Evolutionary conservation across 371 early-diverging fungal species (phyloP).

Genomic region (Nosema muscidifuracis): DNA sequence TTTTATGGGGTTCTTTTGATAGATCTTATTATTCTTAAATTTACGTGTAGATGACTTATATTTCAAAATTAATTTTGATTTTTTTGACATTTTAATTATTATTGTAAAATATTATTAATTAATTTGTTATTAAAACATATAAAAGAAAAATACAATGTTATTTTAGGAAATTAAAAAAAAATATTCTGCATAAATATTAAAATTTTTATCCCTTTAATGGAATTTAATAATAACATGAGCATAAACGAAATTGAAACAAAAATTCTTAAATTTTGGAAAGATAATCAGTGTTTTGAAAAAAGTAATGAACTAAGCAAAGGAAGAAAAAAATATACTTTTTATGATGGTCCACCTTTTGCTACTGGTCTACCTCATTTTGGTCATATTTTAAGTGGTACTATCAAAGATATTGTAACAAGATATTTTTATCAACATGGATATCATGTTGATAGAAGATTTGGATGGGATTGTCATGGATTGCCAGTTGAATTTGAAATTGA

Average conservation of each 20-base stretch:
- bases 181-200: too few relatives aligned
- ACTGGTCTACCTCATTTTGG: conserved; percentile 99
- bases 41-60: too few relatives aligned
- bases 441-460: conserved; percentile 93
- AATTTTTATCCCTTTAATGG: conserved; percentile 28
- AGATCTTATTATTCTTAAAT: too few relatives aligned
- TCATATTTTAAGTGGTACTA: conserved; percentile 96
- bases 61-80: too few relatives aligned
- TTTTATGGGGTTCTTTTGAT: too few relatives aligned
- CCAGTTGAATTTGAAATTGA: conserved; percentile 99
- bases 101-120: too few relatives aligned
- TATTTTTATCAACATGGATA: conserved; percentile 92
- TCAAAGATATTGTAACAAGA: conserved; percentile 98
- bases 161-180: too few relatives aligned
- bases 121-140: too few relatives aligned
- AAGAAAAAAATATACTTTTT: conserved; percentile 67
- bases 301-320: conserved; percentile 73
- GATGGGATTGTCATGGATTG: conserved; percentile 99
- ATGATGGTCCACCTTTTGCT: conserved; percentile 99
- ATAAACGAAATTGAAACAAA: conserved; percentile 75
- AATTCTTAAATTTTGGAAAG: conserved; percentile 85
- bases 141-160: too few relatives aligned
- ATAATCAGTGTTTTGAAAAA: conserved; percentile 90
- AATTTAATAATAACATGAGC: conserved; percentile 38
- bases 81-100: too few relatives aligned